Base-by-base conservation (phyloP, 768 basidiomycete species). In the Termitomyces sp. region DNA sequence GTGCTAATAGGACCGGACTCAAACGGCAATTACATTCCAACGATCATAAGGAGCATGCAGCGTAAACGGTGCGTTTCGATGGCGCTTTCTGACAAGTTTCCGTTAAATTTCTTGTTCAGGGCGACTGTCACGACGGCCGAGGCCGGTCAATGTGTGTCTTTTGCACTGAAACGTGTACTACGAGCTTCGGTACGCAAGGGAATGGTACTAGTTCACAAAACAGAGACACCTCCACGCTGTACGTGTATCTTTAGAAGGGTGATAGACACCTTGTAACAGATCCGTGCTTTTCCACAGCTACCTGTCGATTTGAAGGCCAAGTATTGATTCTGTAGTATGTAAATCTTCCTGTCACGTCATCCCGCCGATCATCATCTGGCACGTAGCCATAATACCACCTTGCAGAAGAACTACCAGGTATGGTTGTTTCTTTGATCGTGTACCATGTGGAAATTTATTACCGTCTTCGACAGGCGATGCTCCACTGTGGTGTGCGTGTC, bases 71-170 rank as follows among this genome's bases (percentile, higher is more conserved):
- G 47, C 34, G 78, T 67, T 34, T 19, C 3, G 23, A 17, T 47
- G 19, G 23, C n/a, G 46, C 31, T 50, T 10, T 32, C 25, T 47
- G 31, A 31, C 38, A 1, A n/a, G 17, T 19, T 27, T 14, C 32
- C n/a, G 31, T 41, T 56, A n/a, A 10, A 53, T 55, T 19, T 21
- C n/a, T 14, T 45, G 27, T 25, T 53, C 60, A 89, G 95, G 34
- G 94, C 90, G 21, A 79, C 87, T 53, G 93, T 99, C 3, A 77
- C 78, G 16, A 80, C 81, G 14, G 97, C 92, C 0, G 95, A 98
- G 65, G 97, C 97, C 6, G 97, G 97, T 2, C 97, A 99, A 73
- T 92, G 91, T 49, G 95, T 99, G 19, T 91, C 92, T 8, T 77
- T 97, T 53, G 97, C 96, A 4, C 73, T 99, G 29, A 99, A 98